Base-by-base conservation (phyloP, 176 grass and related monocot genomes). In the Dendrocalamus sinicus region DNA sequence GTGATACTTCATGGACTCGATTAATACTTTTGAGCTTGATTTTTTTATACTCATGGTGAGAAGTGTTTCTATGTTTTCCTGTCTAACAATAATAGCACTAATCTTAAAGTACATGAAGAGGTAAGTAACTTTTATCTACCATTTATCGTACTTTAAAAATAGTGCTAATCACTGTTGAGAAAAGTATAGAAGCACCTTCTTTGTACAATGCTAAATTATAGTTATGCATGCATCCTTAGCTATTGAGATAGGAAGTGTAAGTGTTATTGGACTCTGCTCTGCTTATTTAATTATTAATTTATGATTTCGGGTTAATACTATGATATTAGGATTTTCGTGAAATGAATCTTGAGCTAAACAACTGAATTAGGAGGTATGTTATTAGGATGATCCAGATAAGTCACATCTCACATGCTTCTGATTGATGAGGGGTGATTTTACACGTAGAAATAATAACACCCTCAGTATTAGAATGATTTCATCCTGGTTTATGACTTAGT, bases 21-120 rank as follows among this genome's bases (percentile, higher is more conserved):
- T 64, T 64, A 64, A 28, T 64, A 64, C 24, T 64, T 64, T 30
- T 64, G 24, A 64, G 61, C 61, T 64, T 30, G 61, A 64, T 64
- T 64, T 64, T 64, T 30, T 64, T 63, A 1, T 63, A 28, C 12
- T 63, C 4, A 28, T 63, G 60, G 12, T 32, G 4, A 39, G 37
- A 39, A 39, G 4, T 39, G 37, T 5, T 39, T 39, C 5, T 39
- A 39, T 39, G 4, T 2, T 39, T 39, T 39, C 37, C 37, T 39
- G 5, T 39, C 37, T 39, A 39, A 39, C 37, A 39, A 39, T 1
- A 37, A 2, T 37, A 37, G 4, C 37, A 37, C 37, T 37, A 37
- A 37, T 37, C 4, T 37, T 37, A 37, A 6, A 39, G 37, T 5
- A 39, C 5, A 5, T 39, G 5, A 5, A 39, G 37, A 39, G 37